These are phyloP conservation scores for Nidula niveotomentosa DNA, from an alignment of 1,284 basidiomycete genomes.

Conservation along the genomic window DNA sequence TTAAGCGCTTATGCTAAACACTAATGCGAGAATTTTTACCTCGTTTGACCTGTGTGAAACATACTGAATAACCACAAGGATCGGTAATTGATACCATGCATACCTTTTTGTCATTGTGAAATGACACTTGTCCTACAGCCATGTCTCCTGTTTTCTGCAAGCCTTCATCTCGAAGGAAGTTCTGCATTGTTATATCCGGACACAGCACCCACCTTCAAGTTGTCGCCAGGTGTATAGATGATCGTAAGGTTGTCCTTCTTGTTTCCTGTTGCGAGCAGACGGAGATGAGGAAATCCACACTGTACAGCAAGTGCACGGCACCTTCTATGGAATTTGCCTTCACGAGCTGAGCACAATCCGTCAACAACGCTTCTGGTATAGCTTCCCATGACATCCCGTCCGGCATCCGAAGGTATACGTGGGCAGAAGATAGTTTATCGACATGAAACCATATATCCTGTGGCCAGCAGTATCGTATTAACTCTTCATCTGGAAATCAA, in stretches of 20 bases:
- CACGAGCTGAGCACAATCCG: slow-evolving; percentile 91
- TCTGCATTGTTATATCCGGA: neutral
- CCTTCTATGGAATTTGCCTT: slow-evolving; percentile 99
- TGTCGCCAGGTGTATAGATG: slow-evolving; percentile 92
- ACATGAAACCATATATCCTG: slow-evolving; percentile 83
- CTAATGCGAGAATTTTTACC: slow-evolving; percentile 36
- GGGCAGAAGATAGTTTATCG: slow-evolving; percentile 92
- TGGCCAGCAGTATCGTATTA: slow-evolving; percentile 90
- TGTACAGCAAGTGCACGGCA: slow-evolving; percentile 27
- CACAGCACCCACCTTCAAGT: slow-evolving; percentile 71
- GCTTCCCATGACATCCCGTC: slow-evolving; percentile 82
- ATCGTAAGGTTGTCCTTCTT: slow-evolving; percentile 94
- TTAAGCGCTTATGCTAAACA: slow-evolving; percentile 2
- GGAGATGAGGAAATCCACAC: slow-evolving; percentile 1
- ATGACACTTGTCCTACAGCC: slow-evolving; percentile 94
- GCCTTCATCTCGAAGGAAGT: slow-evolving; percentile 4
- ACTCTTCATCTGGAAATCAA: slow-evolving; percentile 75
- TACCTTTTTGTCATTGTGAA: slow-evolving; percentile 88
- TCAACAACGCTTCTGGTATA: slow-evolving; percentile 79
- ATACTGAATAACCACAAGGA: too few species aligned
- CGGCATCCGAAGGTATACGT: slow-evolving; percentile 91
- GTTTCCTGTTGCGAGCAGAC: slow-evolving; percentile 62
- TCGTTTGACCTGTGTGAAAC: slow-evolving; percentile 65
- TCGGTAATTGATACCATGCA: neutral
- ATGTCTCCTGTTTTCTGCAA: slow-evolving; percentile 92